phyloP scores from a whole-genome alignment of 139 green algal species.

The Chlamydomonas eustigma region DNA sequence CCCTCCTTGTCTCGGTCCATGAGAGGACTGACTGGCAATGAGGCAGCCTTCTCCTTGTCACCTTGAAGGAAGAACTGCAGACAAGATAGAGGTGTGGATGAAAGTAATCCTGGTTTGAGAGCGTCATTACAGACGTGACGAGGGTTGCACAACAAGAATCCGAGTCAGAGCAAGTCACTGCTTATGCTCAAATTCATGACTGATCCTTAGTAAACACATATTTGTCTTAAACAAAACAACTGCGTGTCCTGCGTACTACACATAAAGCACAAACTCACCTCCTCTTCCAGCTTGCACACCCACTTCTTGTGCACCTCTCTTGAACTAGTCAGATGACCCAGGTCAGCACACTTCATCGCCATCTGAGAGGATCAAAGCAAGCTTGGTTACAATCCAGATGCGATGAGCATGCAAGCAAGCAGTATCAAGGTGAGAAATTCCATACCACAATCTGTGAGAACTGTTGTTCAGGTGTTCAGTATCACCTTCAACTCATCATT shows the following conservation, averaged over 20 bases:
- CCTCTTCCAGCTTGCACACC: conserved; percentile 45
- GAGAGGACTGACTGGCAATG: conserved; percentile 37
- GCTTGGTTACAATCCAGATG: too few relatives aligned
- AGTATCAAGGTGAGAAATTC: too few relatives aligned
- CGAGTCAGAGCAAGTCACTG: background rate
- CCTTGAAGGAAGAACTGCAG: conserved; percentile 41
- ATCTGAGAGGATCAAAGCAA: too few relatives aligned
- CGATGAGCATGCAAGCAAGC: too few relatives aligned
- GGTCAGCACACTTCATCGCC: conserved; percentile 54
- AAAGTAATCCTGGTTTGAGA: too few relatives aligned
- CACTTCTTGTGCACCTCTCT: conserved; percentile 46
- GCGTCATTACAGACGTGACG: too few relatives aligned
- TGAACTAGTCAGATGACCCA: conserved; percentile 44
- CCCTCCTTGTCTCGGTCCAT: conserved; percentile 48
- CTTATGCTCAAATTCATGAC: background rate
- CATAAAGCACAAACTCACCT: background rate
- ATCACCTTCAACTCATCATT: too few relatives aligned
- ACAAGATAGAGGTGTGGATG: background rate
- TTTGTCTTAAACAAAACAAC: background rate
- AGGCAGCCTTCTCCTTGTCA: conserved; percentile 30
- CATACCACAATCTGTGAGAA: too few relatives aligned
- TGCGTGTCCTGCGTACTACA: background rate
- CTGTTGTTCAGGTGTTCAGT: too few relatives aligned
- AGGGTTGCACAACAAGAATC: too few relatives aligned
- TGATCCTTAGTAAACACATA: background rate